Base-by-base conservation (phyloP, 73 alveolate genomes). In the Breviolum minutum region DNA sequence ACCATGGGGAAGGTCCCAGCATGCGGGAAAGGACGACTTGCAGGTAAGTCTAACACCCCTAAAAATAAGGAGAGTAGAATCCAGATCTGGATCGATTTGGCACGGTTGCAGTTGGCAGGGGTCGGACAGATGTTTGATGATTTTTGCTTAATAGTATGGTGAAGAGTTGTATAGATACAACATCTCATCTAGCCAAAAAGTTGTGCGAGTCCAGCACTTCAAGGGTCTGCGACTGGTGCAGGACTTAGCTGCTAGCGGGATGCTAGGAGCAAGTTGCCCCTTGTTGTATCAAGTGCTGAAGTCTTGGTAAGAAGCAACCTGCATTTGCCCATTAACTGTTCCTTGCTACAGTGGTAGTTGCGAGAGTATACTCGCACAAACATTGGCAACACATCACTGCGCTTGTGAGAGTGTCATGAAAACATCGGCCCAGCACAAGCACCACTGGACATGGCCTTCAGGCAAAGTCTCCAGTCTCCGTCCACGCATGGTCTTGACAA, bases 261-360 rank as follows among this genome's bases (percentile, higher is more conserved):
- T 92, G 81, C 79, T 92, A 80, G 97, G 97, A 22, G 97, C 97
- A 5, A 92, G 97, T 66, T 92, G 97, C 87, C 74, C 7, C 91
- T 82, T 60, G 91, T 30, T 63, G 24, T 5, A 8, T n/a, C 24
- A 16, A 68, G 77, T 17, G n/a, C 17, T 17, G 77, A 14, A 68
- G 2, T 68, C 77, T 68, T 17, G 17, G 77, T 22, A 40, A 40
- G 54, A 40, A 40, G 54, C 54, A 40, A 40, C 54, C 54, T 40
- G 54, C 54, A 40, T 40, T 40, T 17, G 77, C 24, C 77, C 24
- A 68, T 68, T 17, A 40, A 40, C 54, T 40, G 54, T 40, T 40
- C 54, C 54, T 40, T 40, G 54, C 54, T 40, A 40, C 54, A 40
- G 54, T 40, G 54, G 54, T 40, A 40, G 0, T 40, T 40, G 54